Evolutionary conservation across 768 basidiomycete species (phyloP), one percentile per base, ranked within the genome.

Genomic region (Tephrocybe sp.): DNA sequence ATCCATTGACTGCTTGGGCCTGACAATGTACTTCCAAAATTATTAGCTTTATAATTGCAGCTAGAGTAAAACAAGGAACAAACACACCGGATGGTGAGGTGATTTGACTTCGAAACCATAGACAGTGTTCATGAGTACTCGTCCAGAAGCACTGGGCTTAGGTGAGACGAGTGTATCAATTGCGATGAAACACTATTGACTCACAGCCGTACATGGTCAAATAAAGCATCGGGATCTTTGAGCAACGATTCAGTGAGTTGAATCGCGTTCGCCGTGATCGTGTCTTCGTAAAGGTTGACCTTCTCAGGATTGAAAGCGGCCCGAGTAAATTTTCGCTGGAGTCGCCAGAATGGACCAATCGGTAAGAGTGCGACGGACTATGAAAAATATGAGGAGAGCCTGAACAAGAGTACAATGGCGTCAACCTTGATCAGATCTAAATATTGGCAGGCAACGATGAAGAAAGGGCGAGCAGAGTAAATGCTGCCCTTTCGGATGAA

Each of bases 141-240:
- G 26, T 30, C 46, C 46, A 39, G 46, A 16, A 9, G 46, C 46
- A 21, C 46, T 47, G 9, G 5, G 34, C 34, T 35, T n/a, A 35
- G 6, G n/a, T n/a, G n/a, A n/a, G 34, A 16, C 16, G n/a, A 35
- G 34, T 5, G 9, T 16, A 35, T 16, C 15, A n/a, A 11, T n/a
- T 16, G n/a, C 9, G 34, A 35, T 9, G n/a, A 35, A 35, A n/a
- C n/a, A 35, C n/a, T 16, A 15, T 5, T 4, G 1, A 24, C 43
- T 34, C 18, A 45, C 44, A 45, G n/a, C 16, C 44, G 2, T 13
- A 45, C 24, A 18, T 45, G 21, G 12, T 45, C 44, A 34, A n/a
- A n/a, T 11, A 45, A 45, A 3, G 27, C 31, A n/a, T n/a, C 26
- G 9, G 44, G 32, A 35, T 35, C 22, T 35, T 19, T 9, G 8